phyloP scores from a whole-genome alignment of 2,329 filamentous ascomycete genomes.

The Periconia sp. region DNA sequence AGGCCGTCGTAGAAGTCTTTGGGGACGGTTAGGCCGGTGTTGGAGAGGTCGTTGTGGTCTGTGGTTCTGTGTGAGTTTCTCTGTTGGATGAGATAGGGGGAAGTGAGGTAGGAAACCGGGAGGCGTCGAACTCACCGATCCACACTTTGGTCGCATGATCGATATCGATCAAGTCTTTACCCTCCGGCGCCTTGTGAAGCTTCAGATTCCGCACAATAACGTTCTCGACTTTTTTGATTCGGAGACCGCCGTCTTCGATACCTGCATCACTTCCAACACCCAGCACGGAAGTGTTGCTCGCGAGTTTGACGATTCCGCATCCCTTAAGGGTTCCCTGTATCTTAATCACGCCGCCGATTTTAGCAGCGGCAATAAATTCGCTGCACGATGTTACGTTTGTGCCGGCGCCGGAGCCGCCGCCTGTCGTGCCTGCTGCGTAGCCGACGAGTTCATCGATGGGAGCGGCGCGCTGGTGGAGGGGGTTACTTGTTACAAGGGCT shows the following conservation, averaged over 20 bases:
- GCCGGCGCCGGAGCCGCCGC: constrained; percentile 57
- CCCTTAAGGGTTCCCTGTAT: constrained; percentile 33
- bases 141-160: constrained; percentile 58
- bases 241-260: constrained; percentile 52
- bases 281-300: constrained; percentile 31
- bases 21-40: constrained; percentile 45
- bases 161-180: constrained; percentile 63
- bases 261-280: constrained; percentile 48
- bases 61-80: background rate
- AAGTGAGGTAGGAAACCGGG: background rate
- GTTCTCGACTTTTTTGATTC: constrained; percentile 57
- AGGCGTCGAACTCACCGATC: constrained; percentile 42
- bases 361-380: constrained; percentile 53
- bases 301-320: constrained; percentile 32
- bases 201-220: constrained; percentile 67
- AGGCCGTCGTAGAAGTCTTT: constrained; percentile 40
- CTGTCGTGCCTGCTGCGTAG: constrained; percentile 57
- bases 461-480: constrained; percentile 29
- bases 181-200: constrained; percentile 56
- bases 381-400: constrained; percentile 57
- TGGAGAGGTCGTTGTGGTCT: constrained; percentile 67
- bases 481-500: constrained; percentile 23
- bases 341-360: constrained; percentile 36
- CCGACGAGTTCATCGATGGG: constrained; percentile 41
- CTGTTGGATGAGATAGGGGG: background rate